Evolutionary conservation across 139 green algal genomes (phyloP), one percentile per base, ranked within the genome.

Genomic region (Parachlorella kessleri): DNA sequence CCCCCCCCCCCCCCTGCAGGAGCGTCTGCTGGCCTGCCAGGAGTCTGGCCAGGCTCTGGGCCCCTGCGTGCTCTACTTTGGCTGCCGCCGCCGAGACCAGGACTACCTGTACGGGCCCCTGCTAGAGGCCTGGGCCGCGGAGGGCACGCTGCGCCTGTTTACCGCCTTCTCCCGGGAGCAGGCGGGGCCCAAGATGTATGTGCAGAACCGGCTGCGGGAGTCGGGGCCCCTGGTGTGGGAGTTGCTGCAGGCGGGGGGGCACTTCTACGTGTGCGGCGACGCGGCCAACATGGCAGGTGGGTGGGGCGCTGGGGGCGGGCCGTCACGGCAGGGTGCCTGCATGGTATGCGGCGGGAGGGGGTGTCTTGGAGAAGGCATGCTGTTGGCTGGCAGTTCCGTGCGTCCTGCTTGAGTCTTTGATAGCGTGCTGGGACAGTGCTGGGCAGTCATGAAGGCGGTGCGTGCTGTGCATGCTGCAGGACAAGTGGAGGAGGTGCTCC

Each of bases 261-360:
- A 97, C 80, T 94, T 98, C 77, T 98, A 97, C 80, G 90, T 98
- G 54, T 98, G 94, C 74, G 94, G 94, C 30, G 94, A 98, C 72
- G 94, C 92, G 3, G 67, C 75, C 24, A 72, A 77, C 75, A 98
- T 98, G 94, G 93, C 94, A 14, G 85, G 84, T 1, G 83, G 87
- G 23, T 90, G 94, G 42, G 78, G 91, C 39, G 4, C 68, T 1
- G 69, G 14, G 48, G 14, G 48, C 14, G 14, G 14, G 48, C 48
- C 21, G 48, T 18, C 48, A 18, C 14, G 48, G 48, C 48, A 59
- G 48, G 21, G 48, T 59, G 14, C 0, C 48, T 59, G 48, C 48
- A 59, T 59, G 14, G 14, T 59, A 18, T n/a, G n/a, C n/a, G n/a
- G n/a, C n/a, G n/a, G n/a, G n/a, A n/a, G n/a, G n/a, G n/a, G n/a